A percentile compares a stretch with the other conserved stretches of the same genome.
Evolutionary conservation across 2,329 filamentous ascomycete species (phyloP).

Genomic region (Microthyrium microscopicum): DNA sequence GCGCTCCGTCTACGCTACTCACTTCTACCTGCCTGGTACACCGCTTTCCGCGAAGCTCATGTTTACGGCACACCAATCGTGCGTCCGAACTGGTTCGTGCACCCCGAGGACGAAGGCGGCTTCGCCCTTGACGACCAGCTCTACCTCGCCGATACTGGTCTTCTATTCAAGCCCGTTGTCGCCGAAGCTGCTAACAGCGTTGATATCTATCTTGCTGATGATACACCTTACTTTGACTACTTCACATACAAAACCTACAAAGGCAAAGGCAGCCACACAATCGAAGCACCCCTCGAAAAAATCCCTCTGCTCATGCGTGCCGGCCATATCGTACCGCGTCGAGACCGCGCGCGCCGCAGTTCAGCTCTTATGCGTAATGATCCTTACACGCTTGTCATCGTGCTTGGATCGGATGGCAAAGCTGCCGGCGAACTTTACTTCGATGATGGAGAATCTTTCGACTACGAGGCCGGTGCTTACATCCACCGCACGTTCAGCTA

Average conservation of each 20-base stretch:
- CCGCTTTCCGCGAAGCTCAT: slow-evolving; percentile 81
- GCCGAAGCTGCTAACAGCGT: slow-evolving; percentile 55
- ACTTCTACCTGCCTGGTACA: slow-evolving; percentile 88
- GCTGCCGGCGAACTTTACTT: slow-evolving; percentile 74
- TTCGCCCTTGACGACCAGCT: slow-evolving; percentile 86
- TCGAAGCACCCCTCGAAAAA: slow-evolving; percentile 66
- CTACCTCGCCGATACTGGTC: slow-evolving; percentile 72
- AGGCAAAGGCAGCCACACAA: slow-evolving; percentile 53
- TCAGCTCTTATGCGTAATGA: slow-evolving; percentile 83
- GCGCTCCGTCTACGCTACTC: slow-evolving; percentile 79
- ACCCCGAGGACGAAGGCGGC: slow-evolving; percentile 72
- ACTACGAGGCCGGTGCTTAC: slow-evolving; percentile 70
- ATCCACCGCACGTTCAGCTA: slow-evolving; percentile 72
- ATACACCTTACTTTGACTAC: slow-evolving; percentile 88
- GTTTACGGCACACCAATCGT: slow-evolving; percentile 73
- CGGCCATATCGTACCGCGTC: slow-evolving; percentile 79
- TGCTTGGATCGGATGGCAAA: slow-evolving; percentile 48
- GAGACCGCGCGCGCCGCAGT: slow-evolving; percentile 73
- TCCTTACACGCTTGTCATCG: slow-evolving; percentile 80
- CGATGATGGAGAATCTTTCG: slow-evolving; percentile 87
- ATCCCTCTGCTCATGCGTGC: slow-evolving; percentile 86
- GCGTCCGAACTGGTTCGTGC: slow-evolving; percentile 81
- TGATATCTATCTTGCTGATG: slow-evolving; percentile 75
- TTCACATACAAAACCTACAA: slow-evolving; percentile 69
- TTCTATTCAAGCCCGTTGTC: slow-evolving; percentile 84